Evolutionary conservation across 441 rosid species (phyloP).

Genomic region (Erodium trifolium): DNA sequence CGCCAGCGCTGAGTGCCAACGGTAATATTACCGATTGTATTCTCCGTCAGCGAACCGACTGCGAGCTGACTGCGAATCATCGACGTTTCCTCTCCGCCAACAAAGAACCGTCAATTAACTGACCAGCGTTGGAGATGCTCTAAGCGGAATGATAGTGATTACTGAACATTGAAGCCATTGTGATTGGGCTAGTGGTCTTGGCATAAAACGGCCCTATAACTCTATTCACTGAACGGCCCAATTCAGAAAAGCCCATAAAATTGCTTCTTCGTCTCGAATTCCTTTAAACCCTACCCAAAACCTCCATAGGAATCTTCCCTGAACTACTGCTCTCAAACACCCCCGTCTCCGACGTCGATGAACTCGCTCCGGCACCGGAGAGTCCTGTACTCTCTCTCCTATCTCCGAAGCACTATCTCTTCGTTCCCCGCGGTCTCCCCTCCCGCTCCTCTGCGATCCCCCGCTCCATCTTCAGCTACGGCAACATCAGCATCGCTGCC

Average conservation of each 20-base stretch:
- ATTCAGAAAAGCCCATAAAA: not conserved
- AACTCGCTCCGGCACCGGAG: slow-evolving; percentile 36
- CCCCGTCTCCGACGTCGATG: slow-evolving; percentile 27
- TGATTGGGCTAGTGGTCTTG: too few relatives aligned
- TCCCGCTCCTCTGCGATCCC: slow-evolving; percentile 10
- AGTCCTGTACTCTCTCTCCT: slow-evolving; percentile 18
- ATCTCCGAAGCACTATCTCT: slow-evolving; percentile 20
- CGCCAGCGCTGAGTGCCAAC: too few relatives aligned
- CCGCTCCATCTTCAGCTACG: slow-evolving; percentile 3
- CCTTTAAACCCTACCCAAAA: not conserved
- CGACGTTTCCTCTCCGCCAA: too few relatives aligned
- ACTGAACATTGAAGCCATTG: too few relatives aligned
- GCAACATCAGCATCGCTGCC: not conserved
- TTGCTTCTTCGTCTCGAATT: not conserved
- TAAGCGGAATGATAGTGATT: too few relatives aligned
- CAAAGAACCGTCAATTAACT: too few relatives aligned
- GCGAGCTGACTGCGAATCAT: too few relatives aligned
- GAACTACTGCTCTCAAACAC: not conserved
- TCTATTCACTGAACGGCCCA: not conserved
- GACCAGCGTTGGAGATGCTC: too few relatives aligned
- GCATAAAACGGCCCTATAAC: not conserved
- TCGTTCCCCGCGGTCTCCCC: not conserved
- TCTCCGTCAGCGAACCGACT: too few relatives aligned
- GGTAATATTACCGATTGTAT: too few relatives aligned
- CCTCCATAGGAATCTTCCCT: too few relatives aligned